These are phyloP conservation scores for Cercospora zeae-maydis DNA, from an alignment of 2,329 filamentous ascomycete genomes.

Conservation along the genomic window DNA sequence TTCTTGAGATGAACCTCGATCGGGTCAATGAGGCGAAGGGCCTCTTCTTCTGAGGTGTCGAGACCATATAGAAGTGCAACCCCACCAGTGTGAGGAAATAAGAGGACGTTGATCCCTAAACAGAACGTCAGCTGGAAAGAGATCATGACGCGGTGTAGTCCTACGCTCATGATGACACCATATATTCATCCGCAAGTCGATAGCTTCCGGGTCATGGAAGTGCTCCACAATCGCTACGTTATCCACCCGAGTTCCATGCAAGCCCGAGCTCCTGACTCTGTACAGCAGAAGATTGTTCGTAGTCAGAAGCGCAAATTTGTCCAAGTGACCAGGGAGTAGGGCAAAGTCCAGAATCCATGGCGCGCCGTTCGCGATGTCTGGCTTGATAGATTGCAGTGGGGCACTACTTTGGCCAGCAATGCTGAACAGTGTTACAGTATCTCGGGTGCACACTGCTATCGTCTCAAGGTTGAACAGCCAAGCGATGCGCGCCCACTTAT, in stretches of 20 bases:
- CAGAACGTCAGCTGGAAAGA: not conserved
- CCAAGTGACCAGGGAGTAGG: slow-evolving; percentile 45
- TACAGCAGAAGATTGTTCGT: slow-evolving; percentile 47
- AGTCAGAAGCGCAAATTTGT: slow-evolving; percentile 59
- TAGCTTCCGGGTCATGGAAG: slow-evolving; percentile 53
- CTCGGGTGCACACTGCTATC: slow-evolving; percentile 53
- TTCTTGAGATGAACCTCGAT: not conserved
- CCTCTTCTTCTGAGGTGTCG: not conserved
- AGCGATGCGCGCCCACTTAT: slow-evolving; percentile 51
- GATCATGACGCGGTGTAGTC: not conserved
- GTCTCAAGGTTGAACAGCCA: slow-evolving; percentile 50
- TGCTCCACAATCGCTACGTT: slow-evolving; percentile 51
- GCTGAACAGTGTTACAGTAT: slow-evolving; percentile 36
- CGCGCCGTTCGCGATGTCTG: slow-evolving; percentile 30
- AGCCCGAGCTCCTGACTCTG: slow-evolving; percentile 23
- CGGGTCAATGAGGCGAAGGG: not conserved
- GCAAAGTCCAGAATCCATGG: slow-evolving; percentile 59
- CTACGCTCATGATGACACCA: slow-evolving; percentile 36
- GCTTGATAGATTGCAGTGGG: slow-evolving; percentile 27
- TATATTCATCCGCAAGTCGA: slow-evolving; percentile 43
- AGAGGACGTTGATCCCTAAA: not conserved
- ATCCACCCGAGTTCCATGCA: slow-evolving; percentile 22
- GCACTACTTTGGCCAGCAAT: slow-evolving; percentile 27
- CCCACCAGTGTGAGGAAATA: slow-evolving; percentile 12
- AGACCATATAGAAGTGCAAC: not conserved